Evolutionary conservation across 495 filamentous ascomycete species (phyloP), one percentile per base, ranked within the genome.

Genomic region (Lasiosphaeriaceae sp.): DNA sequence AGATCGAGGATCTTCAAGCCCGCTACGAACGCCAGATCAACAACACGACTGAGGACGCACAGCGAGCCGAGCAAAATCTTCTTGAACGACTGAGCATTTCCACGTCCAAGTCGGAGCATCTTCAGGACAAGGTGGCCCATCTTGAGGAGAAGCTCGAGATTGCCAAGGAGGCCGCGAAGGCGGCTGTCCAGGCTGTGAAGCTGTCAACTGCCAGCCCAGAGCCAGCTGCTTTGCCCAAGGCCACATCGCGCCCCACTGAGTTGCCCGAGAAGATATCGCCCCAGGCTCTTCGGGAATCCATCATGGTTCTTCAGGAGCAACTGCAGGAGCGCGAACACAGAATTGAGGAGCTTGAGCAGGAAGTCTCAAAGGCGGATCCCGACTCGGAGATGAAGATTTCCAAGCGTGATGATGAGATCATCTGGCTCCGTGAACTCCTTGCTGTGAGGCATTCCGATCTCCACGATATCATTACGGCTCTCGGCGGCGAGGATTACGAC

Each of bases 291-390:
- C 87, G 94, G 22, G 95, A 98, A 71, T 96, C 93, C 7, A 96
- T 98, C 65, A 80, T 95, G 66, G 94, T 96, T 20, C 81, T 98
- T 24, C 95, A 97, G 69, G 92, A 96, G 68, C 94, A 98, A 66
- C 83, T 98, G 45, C 93, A 97, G 65, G 90, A 93, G 65, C 92
- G 94, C 54, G 94, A 97, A 72, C 80, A 83, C 20, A 83, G 81
- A 22, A 95, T 97, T 63, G 94, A 98, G 64, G 80, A 84, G 54
- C 88, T 97, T 17, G 90, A 96, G 72, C 81, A 84, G 44, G 77
- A 85, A 50, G 72, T 91, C 21, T 71, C 84, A 9, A 73, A 79
- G 24, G 71, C 88, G 8, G 90, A 93, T 59, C 75, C 82, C 21
- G 86, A 94, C 29, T 87, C 88, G 0, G 83, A 89, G 1, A 79